Evolutionary conservation across 371 early-diverging fungal species (phyloP).

Genomic region (Lichtheimia corymbifera): DNA sequence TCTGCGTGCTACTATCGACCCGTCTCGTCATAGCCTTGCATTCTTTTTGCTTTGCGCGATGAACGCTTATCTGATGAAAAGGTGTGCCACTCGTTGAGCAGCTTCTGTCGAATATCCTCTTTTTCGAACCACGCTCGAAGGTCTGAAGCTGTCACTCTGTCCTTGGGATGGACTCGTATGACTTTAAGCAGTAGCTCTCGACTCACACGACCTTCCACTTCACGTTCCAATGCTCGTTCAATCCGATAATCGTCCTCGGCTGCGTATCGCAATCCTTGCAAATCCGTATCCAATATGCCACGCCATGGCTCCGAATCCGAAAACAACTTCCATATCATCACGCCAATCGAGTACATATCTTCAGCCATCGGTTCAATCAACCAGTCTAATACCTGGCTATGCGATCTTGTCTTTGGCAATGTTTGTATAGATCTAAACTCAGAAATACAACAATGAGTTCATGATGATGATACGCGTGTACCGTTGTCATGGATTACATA

Average conservation of each 20-base stretch:
- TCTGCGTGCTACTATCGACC: background rate
- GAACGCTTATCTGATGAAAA: constrained; percentile 48
- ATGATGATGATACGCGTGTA: background rate
- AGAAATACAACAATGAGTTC: background rate
- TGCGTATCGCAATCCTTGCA: constrained; percentile 61
- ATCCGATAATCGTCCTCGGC: constrained; percentile 63
- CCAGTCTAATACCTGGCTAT: constrained; percentile 49
- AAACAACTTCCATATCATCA: constrained; percentile 69
- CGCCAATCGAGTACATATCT: constrained; percentile 66
- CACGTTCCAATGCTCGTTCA: constrained; percentile 52
- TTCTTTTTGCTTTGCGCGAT: constrained; percentile 33
- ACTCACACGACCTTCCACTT: constrained; percentile 52
- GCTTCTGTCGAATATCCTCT: constrained; percentile 28
- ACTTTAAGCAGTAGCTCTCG: constrained; percentile 53
- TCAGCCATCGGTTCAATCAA: constrained; percentile 65
- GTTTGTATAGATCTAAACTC: constrained; percentile 57
- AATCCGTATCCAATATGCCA: constrained; percentile 65
- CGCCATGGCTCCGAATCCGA: constrained; percentile 70
- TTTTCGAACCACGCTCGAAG: constrained; percentile 48
- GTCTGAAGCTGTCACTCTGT: constrained; percentile 49
- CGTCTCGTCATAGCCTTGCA: constrained; percentile 21
- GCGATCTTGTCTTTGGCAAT: constrained; percentile 57
- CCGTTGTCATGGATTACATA: constrained; percentile 8
- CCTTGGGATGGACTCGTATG: constrained; percentile 51
- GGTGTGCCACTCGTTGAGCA: constrained; percentile 52